Percentiles rank a stretch among this genome's conserved stretches.
Conservation (phyloP, 805 yeast genomes). For the Starmerella sp. region DNA sequence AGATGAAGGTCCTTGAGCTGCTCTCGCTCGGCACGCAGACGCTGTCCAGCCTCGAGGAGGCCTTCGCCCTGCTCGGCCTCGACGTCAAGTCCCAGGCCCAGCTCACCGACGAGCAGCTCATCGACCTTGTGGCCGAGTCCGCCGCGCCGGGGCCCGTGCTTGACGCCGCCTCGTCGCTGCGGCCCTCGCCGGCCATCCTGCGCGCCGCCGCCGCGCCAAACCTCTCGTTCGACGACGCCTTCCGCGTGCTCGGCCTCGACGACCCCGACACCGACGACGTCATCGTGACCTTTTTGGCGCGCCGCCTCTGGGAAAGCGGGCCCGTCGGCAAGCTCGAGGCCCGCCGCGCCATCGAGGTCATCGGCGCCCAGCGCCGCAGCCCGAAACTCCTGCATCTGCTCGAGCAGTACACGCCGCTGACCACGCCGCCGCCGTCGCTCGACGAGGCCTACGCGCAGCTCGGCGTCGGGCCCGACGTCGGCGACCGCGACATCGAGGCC, state of each 20-base stretch:
- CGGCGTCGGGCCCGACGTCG: conserved; percentile 41
- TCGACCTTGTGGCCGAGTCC: conserved; percentile 7
- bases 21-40: conserved; percentile 45
- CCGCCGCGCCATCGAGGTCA: conserved; percentile 1
- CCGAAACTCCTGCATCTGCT: neutral
- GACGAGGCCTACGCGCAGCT: conserved; percentile 42
- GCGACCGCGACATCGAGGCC: conserved; percentile 62
- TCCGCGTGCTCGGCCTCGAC: neutral
- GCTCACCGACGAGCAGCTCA: conserved; percentile 14
- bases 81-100: conserved; percentile 12
- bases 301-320: neutral
- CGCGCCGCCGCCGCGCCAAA: conserved; percentile 1
- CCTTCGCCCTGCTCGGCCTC: conserved; percentile 32
- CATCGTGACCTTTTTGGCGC: neutral
- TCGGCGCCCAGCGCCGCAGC: conserved; percentile 3
- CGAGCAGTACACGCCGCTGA: conserved; percentile 29
- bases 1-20: conserved; percentile 36
- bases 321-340: conserved; percentile 5
- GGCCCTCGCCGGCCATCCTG: neutral
- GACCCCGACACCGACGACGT: neutral
- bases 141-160: neutral
- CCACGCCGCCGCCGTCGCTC: conserved; percentile 28
- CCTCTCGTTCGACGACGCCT: neutral
- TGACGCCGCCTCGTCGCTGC: conserved; percentile 6
- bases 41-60: conserved; percentile 36